phyloP scores from a whole-genome alignment of 148 eudicot genomes.

The Diospyros kaki region DNA sequence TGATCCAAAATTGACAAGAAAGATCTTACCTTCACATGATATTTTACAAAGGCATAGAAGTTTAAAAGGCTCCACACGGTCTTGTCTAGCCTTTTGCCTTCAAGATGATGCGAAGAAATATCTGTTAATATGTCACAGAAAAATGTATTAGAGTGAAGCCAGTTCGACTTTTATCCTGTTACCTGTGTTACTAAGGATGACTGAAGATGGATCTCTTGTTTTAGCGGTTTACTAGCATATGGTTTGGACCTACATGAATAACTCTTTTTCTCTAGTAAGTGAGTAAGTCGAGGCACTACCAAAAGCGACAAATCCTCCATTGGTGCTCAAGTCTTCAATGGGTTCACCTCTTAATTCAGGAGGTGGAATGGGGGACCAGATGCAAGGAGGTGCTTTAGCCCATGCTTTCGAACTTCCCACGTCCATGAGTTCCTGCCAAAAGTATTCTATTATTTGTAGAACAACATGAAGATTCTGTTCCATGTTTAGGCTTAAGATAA shows the following conservation, averaged over 20 bases:
- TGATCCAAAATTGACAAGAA: neutral
- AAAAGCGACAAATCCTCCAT: slow-evolving; percentile 88
- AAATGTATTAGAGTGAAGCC: neutral
- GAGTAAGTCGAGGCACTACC: slow-evolving; percentile 35
- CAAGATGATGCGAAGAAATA: slow-evolving; percentile 60
- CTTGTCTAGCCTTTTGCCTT: slow-evolving; percentile 70
- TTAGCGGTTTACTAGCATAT: neutral
- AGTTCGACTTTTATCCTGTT: neutral
- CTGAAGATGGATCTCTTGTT: neutral
- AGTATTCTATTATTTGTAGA: slow-evolving; percentile 1
- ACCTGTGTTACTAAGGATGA: neutral
- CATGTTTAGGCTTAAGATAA: neutral
- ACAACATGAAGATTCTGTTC: neutral
- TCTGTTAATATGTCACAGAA: slow-evolving; percentile 32
- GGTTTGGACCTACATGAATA: neutral
- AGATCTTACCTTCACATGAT: slow-evolving; percentile 70
- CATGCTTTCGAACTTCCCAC: slow-evolving; percentile 53
- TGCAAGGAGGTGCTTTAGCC: slow-evolving; percentile 77
- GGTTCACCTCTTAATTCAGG: slow-evolving; percentile 75
- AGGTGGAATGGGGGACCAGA: slow-evolving; percentile 93
- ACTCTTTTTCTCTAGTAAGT: neutral
- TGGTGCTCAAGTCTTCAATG: slow-evolving; percentile 74
- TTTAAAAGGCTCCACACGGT: slow-evolving; percentile 85
- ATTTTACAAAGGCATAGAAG: slow-evolving; percentile 68
- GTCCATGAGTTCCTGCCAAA: slow-evolving; percentile 70